phyloP scores from a whole-genome alignment of 2,329 filamentous ascomycete genomes.

The Blastomyces silverae region DNA sequence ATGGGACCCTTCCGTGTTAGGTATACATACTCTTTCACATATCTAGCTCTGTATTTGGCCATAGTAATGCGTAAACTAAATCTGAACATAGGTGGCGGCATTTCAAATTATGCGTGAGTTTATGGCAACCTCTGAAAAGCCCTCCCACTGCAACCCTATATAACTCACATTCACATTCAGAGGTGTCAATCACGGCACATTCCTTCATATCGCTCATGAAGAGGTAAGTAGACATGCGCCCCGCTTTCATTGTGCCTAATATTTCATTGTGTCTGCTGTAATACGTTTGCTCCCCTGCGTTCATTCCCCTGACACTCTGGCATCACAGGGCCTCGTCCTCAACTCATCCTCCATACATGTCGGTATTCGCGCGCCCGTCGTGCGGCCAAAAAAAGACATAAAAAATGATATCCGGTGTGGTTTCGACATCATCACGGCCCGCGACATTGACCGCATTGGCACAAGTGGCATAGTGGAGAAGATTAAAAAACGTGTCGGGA shows the following conservation, averaged over 20 bases:
- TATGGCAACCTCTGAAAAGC: background rate
- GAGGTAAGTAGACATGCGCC: conserved; percentile 29
- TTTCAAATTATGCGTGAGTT: conserved; percentile 47
- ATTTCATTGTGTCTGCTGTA: background rate
- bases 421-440: conserved; percentile 68
- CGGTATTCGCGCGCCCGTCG: conserved; percentile 49
- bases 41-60: background rate
- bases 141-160: background rate
- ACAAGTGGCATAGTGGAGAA: conserved; percentile 59
- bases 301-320: background rate
- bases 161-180: conserved; percentile 49
- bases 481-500: conserved; percentile 66
- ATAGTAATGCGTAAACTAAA: background rate
- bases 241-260: background rate
- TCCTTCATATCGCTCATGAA: conserved; percentile 82
- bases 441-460: conserved; percentile 81
- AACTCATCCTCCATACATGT: conserved; percentile 52
- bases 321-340: conserved; percentile 46
- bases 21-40: conserved; percentile 15
- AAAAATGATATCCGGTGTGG: conserved; percentile 60
- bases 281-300: background rate
- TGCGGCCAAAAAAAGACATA: conserved; percentile 46
- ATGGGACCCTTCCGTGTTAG: conserved; percentile 59
- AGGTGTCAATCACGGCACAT: conserved; percentile 78
- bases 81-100: conserved; percentile 38